Base-by-base conservation (phyloP, 2,329 filamentous ascomycete species). In the Aphanocladium album region DNA sequence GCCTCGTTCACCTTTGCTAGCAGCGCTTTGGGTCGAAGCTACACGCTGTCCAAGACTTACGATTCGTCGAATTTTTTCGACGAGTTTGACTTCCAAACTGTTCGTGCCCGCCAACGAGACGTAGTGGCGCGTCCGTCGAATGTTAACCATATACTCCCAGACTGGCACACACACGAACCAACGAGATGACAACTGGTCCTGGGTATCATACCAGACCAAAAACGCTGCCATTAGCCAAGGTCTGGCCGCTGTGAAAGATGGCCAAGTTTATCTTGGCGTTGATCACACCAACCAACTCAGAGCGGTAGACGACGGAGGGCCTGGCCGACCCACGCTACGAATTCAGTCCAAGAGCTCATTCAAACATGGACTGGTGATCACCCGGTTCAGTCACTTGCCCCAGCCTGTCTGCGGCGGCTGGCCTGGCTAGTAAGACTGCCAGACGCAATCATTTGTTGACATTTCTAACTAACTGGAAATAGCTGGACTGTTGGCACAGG, bases 301-400 rank as follows among this genome's bases (percentile, higher is more conserved):
- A 8, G 14, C 39, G 14, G n/a, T 41, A 14, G 14, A 14, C 8
- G 16, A 3, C 9, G 30, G 30, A 3, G 37, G 37, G 1, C 21
- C 27, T 8, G 77, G 76, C 39, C 73, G 79, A 9, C 72, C 71
- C 60, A 88, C 84, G 64, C 83, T 90, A 23, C 80, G 88, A 21
- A 69, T 91, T 14, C 80, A 83, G 60, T 87, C 84, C 70, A 83
- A 79, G 56, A 78, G 79, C 54, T 71, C 73, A 8, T 90, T 88
- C 73, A 82, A 77, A 58, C 77, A 83, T 60, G 88, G 85, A 16
- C 80, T 90, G 33, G 80, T 90, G 66, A 82, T 90, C 45, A 76
- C 86, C 50, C 85, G 89, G 68, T 81, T 90, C 60, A 77, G 75
- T 5, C 86, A 90, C 65, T 84, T 90, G 76, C 87, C 88, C 21